Evolutionary conservation across 1,284 basidiomycete genomes (phyloP), one percentile per base, ranked within the genome.

Genomic region (Macrocystidia cucumis): DNA sequence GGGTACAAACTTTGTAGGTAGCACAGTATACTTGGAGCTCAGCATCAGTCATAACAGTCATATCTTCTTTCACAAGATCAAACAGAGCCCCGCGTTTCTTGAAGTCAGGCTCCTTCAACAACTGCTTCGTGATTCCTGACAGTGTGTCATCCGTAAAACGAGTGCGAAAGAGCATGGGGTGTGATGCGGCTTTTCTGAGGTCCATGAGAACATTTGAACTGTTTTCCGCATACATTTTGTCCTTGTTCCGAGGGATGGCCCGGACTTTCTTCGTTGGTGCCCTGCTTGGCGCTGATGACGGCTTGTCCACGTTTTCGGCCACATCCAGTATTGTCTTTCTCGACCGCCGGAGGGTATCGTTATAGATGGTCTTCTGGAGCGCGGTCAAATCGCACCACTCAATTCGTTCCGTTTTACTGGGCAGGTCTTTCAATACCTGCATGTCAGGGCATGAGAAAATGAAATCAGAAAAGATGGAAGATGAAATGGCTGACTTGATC

Each of bases 151-250:
- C 85, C 21, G 82, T 83, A 56, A 90, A 99, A 5, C 74, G 69
- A 13, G 75, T 76, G 13, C 96, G 74, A 68, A 98, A 98, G 3
- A 98, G 69, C 77, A 98, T 84, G 3, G 96, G 95, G 60, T 99
- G 96, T 29, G 84, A 87, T 0, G 95, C 87, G 2, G 95, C 95
- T 60, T 99, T 98, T 27, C 91, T 77, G 20, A 97, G 69, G 52
- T 95, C 91, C 92, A 97, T 97, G 30, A 98, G 68, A 29, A 98
- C 91, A 56, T 97, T 91, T 2, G 85, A 74, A 42, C 78, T 84
- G 51, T 84, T 86, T 59, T 88, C 88, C 5, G 75, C 59, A 44
- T 83, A 84, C 48, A 77, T 67, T 56, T 79, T 81, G 45, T 78
- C 76, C 57, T 79, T 83, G 13, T 64, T 54, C 32, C 69, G 67